Conservation (phyloP, 1,139 yeast species). For the Geotrichum australiense region DNA sequence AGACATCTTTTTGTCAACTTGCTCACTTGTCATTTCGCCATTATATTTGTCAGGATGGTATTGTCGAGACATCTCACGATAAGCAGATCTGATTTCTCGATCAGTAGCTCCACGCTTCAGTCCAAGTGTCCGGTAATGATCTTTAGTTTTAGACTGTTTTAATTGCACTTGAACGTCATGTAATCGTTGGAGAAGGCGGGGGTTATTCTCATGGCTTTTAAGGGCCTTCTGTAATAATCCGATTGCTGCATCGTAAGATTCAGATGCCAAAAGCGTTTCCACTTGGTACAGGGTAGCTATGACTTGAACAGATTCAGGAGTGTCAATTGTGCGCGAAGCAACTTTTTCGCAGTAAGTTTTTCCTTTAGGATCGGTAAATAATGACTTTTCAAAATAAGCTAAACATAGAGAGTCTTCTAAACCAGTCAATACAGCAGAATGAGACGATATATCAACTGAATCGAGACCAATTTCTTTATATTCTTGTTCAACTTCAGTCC, state of each 20-base stretch:
- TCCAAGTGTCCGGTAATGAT: constrained; percentile 76
- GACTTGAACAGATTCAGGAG: constrained; percentile 4
- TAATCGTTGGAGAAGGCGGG: constrained; percentile 44
- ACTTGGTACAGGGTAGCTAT: constrained; percentile 34
- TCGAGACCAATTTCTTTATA: constrained; percentile 8
- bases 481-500: constrained; percentile 1
- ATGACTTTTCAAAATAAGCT: constrained; percentile 36
- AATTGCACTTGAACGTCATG: constrained; percentile 48
- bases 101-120: constrained; percentile 62
- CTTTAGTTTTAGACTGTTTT: constrained; percentile 51
- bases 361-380: constrained; percentile 29
- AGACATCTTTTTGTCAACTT: constrained; percentile 80
- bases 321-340: constrained; percentile 23
- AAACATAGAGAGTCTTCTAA: constrained; percentile 46
- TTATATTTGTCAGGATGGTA: constrained; percentile 90
- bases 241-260: constrained; percentile 42
- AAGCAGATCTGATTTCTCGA: constrained; percentile 71
- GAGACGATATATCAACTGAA: constrained; percentile 4
- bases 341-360: constrained; percentile 36
- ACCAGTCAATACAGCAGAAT: constrained; percentile 27
- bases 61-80: constrained; percentile 67
- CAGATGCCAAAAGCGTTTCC: constrained; percentile 40
- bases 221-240: constrained; percentile 38
- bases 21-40: constrained; percentile 58
- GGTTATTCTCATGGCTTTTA: constrained; percentile 39